Conservation (phyloP, 441 rosid genomes). For the Euphorbia schlechtendalii region DNA sequence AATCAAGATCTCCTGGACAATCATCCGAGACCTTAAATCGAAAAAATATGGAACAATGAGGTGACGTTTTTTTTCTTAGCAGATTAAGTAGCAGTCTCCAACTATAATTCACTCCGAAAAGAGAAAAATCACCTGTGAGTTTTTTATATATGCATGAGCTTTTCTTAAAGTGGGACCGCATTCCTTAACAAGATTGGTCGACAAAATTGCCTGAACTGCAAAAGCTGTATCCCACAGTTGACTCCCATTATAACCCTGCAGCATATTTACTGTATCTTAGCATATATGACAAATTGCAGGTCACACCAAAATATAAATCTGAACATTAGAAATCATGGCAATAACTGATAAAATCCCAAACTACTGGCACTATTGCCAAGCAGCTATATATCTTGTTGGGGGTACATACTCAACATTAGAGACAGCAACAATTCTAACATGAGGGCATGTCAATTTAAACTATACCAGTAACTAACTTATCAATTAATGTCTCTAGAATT, state of each 20-base stretch:
- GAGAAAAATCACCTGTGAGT: slow-evolving; percentile 60
- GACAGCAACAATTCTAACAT: slow-evolving; percentile 2
- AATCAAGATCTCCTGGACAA: slow-evolving; percentile 73
- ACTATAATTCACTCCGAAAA: slow-evolving; percentile 13
- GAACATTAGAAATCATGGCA: neutral
- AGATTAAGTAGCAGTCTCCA: slow-evolving; percentile 4
- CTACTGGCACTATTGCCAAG: neutral
- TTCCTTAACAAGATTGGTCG: slow-evolving; percentile 64
- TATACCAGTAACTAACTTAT: slow-evolving; percentile 1
- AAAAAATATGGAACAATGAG: slow-evolving; percentile 17
- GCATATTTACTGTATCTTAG: neutral
- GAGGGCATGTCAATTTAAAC: neutral
- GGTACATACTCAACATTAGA: neutral
- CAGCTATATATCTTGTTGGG: neutral
- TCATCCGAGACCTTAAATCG: slow-evolving; percentile 60
- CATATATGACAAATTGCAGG: neutral
- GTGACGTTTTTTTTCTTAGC: slow-evolving; percentile 1
- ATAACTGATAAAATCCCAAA: neutral
- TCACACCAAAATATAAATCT: neutral
- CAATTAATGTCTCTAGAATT: neutral
- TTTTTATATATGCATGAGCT: slow-evolving; percentile 61
- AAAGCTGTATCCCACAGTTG: slow-evolving; percentile 94
- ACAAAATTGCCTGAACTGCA: slow-evolving; percentile 74
- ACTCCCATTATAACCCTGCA: slow-evolving; percentile 96
- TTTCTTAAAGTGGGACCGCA: slow-evolving; percentile 55